Evolutionary conservation across 2,329 filamentous ascomycete genomes (phyloP), one percentile per base, ranked within the genome.

Genomic region (Paraphoma sp.): DNA sequence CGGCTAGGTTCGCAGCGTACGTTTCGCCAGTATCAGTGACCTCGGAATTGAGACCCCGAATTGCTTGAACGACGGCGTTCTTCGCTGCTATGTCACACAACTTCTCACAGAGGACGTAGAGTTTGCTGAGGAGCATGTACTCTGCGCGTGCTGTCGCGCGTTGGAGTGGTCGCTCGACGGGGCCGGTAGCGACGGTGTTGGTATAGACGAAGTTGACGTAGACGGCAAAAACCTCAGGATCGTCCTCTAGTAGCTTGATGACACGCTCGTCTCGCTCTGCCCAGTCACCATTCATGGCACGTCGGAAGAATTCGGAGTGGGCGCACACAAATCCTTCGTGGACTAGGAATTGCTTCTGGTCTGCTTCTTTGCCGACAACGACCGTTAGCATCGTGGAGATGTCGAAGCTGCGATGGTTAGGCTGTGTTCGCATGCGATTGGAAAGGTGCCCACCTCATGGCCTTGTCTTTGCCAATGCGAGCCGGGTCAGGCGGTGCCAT

Each of bases 131-230:
- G 2, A 5, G 18, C 4, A 30, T n/a, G 2, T 18, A 10, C 17
- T 43, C 48, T 41, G 42, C 41, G 33, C 33, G 10, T 11, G n/a
- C 33, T n/a, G n/a, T 38, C 3, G n/a, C 33, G 3, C 33, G 33
- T 3, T n/a, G 10, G 10, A 11, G 2, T 3, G 33, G 10, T 38
- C 33, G 33, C 6, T 38, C 10, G 33, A 38, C 2, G 33, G 33
- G n/a, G 3, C n/a, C n/a, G 33, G 33, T 38, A 6, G 33, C 33
- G 33, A 38, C 33, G 10, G 10, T 38, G 33, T 38, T 38, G 10
- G 36, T 53, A 42, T 59, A 55, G 12, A 55, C 41, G 23, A 48
- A 10, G 45, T 55, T 45, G 10, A 52, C 6, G 33, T 52, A 59
- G 38, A 52, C 11, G 2, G 31, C 41, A 33, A 59, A 59, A 9